Conservation (phyloP, 2,329 filamentous ascomycete species). For the Delphinella strobiligena region DNA sequence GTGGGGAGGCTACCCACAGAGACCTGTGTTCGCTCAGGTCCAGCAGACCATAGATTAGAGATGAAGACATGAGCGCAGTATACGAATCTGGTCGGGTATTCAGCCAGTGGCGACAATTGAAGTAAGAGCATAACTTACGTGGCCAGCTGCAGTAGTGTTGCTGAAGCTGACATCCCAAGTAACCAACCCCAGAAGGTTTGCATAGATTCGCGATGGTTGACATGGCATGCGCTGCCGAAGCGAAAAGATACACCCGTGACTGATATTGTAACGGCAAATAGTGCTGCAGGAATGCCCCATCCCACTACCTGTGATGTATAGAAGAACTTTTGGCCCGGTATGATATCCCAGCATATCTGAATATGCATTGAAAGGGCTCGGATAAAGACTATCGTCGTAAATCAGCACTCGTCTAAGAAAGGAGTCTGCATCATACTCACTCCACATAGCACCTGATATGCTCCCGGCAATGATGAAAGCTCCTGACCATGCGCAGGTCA, state of each 20-base stretch:
- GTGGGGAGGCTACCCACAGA: constrained; percentile 52
- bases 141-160: constrained; percentile 67
- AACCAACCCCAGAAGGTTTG: constrained; percentile 85
- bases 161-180: constrained; percentile 62
- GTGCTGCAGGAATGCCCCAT: constrained; percentile 71
- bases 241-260: constrained; percentile 89
- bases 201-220: constrained; percentile 79
- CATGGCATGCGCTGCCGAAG: constrained; percentile 84
- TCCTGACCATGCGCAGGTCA: constrained; percentile 79
- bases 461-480: constrained; percentile 77
- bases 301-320: constrained; percentile 67
- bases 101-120: no score
- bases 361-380: constrained; percentile 85
- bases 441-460: constrained; percentile 75
- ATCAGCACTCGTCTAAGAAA: no score
- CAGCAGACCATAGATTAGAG: constrained; percentile 60
- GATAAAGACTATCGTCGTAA: constrained; percentile 50
- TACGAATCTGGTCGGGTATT: constrained; percentile 28
- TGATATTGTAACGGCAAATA: constrained; percentile 63
- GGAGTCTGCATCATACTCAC: constrained; percentile 30
- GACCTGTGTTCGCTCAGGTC: constrained; percentile 45
- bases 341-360: constrained; percentile 94
- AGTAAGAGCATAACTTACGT: constrained; percentile 51
- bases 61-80: constrained; percentile 97
- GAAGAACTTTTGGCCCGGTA: constrained; percentile 83